These are phyloP conservation scores for Paecilomyces sp. DNA, from an alignment of 2,329 filamentous ascomycete genomes.

Conservation along the genomic window DNA sequence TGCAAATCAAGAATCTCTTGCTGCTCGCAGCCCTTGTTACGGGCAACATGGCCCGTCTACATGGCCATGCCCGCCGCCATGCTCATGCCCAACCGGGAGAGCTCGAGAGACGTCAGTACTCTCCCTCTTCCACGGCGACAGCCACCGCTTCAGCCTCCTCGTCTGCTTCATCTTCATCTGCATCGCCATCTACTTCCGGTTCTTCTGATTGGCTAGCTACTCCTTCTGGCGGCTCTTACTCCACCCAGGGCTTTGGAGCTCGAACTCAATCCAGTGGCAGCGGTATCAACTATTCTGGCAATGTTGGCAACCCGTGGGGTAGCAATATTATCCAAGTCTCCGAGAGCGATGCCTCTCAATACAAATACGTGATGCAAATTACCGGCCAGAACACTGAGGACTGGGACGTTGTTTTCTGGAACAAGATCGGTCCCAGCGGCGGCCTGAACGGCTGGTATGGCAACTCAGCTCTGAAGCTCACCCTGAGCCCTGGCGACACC, in stretches of 20 bases:
- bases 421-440: conserved; percentile 29
- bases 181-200: neutral
- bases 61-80: conserved; percentile 12
- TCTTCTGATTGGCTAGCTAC: neutral
- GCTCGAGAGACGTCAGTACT: conserved; percentile 12
- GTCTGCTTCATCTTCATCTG: conserved; percentile 4
- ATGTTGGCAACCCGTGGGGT: conserved; percentile 29
- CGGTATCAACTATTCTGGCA: conserved; percentile 15
- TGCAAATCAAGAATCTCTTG: conserved; percentile 24
- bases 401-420: conserved; percentile 31
- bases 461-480: conserved; percentile 23
- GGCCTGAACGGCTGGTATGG: conserved; percentile 29
- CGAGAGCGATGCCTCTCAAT: conserved; percentile 21
- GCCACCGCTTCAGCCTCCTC: conserved; percentile 3
- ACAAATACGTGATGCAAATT: conserved; percentile 27
- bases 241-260: conserved; percentile 1
- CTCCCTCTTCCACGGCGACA: neutral
- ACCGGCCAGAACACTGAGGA: conserved; percentile 19
- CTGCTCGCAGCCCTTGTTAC: conserved; percentile 24
- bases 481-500: conserved; percentile 24
- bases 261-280: conserved; percentile 16
- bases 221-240: neutral
- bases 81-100: conserved; percentile 4
- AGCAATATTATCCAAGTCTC: conserved; percentile 32
- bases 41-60: conserved; percentile 12